A percentile compares a stretch with the other conserved stretches of the same genome.
Evolutionary conservation across 2,329 filamentous ascomycete genomes (phyloP).

Genomic region (Magnaporthiopsis poae): DNA sequence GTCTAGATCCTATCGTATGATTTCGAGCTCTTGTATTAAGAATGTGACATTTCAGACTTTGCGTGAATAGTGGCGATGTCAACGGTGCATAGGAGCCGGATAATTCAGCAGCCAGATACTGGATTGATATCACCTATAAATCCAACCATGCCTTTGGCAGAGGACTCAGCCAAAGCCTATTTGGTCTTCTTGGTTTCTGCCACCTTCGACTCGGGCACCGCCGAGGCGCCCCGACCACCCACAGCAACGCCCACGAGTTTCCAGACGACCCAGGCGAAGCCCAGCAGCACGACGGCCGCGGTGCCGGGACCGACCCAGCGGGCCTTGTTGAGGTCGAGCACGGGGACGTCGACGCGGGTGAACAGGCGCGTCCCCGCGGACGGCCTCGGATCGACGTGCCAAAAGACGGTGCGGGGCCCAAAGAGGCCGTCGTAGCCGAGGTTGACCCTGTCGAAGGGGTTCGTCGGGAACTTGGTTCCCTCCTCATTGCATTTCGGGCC

Average conservation of each 20-base stretch:
- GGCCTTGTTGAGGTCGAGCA: constrained; percentile 45
- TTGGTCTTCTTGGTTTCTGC: constrained; percentile 12
- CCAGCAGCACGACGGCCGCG: constrained; percentile 46
- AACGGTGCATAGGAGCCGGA: background rate
- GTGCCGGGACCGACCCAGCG: constrained; percentile 47
- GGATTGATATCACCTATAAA: too few species aligned
- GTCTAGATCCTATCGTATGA: background rate
- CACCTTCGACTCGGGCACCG: constrained; percentile 15
- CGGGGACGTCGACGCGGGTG: constrained; percentile 52
- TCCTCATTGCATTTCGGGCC: too few species aligned
- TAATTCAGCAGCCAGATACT: too few species aligned
- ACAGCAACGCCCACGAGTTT: constrained; percentile 34
- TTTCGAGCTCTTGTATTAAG: background rate
- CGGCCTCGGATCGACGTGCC: constrained; percentile 57
- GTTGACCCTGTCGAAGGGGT: constrained; percentile 76
- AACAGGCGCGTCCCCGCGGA: constrained; percentile 30
- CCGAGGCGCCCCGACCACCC: constrained; percentile 7
- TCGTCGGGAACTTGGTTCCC: constrained; percentile 58
- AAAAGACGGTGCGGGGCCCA: constrained; percentile 67
- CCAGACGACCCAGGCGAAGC: constrained; percentile 62
- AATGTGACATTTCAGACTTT: background rate
- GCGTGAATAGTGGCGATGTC: background rate
- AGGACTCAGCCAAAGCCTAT: background rate
- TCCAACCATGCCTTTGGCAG: too few species aligned
- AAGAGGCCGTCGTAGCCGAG: constrained; percentile 83